Base-by-base conservation (phyloP, 768 basidiomycete species). In the Boletus reticuloceps region DNA sequence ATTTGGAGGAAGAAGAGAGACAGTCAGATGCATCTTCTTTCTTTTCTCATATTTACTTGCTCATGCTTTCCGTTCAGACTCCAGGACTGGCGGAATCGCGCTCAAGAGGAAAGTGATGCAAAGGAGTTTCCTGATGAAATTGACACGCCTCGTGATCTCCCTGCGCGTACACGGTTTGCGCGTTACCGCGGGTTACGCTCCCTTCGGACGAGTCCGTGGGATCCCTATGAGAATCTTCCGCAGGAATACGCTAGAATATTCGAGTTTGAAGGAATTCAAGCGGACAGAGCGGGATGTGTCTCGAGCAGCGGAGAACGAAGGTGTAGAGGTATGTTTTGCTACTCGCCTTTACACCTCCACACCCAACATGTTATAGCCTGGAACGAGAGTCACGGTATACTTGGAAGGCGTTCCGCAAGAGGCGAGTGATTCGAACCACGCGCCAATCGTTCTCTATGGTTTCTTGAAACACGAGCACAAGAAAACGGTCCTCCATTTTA, bases 401-500 rank as follows among this genome's bases (percentile, higher is more conserved):
- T 67, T 99, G 52, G 83, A 84, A 61, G 83, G 85, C 48, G 93
- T 90, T 2, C 92, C 95, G 0, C 74, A 76, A 62, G 79, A 81
- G 45, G 87, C 83, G 59, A 29, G 57, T 58, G 32, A 65, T 73
- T n/a, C 60, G 64, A 9, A 50, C 13, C 62, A 60, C 16, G 67
- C 71, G 6, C 86, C 86, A 0, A 73, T 94, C 60, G 75, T 85
- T 34, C 65, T 95, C 12, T 92, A 95, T 61, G 89, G 87, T 8
- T 78, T 99, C 34, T 74, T 94, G 54, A 89, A 94, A 67, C 95
- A 99, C 69, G 97, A 99, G 65, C 95, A 98, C 77, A 99, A 98
- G 74, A 83, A 88, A 60, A 88, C 94, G 8, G 90, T 94, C 19
- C 77, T 95, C 19, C 92, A 98, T 70, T 96, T 98, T 59, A 85